Evolutionary conservation across 164 flowering plant species (phyloP).

Genomic region (Aristolochia fimbriata): DNA sequence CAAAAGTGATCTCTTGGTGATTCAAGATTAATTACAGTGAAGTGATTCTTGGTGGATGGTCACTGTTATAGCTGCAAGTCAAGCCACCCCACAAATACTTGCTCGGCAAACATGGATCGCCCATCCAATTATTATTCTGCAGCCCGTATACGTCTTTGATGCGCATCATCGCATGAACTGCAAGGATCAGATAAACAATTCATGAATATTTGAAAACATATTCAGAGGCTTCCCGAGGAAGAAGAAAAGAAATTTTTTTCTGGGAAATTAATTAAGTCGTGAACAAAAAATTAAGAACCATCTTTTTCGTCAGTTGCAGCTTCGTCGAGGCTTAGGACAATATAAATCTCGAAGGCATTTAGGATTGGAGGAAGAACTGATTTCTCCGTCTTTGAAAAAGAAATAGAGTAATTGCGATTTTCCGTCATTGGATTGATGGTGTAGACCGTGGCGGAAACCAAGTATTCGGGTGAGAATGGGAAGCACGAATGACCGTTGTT

Average conservation of each 20-base stretch:
- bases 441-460: background rate
- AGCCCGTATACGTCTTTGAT: background rate
- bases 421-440: background rate
- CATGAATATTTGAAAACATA: background rate
- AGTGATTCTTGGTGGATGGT: background rate
- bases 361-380: constrained; percentile 1
- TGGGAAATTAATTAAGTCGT: too few species aligned
- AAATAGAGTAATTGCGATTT: background rate
- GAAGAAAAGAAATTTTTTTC: background rate
- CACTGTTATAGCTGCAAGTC: background rate
- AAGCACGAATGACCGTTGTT: background rate
- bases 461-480: background rate
- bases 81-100: background rate
- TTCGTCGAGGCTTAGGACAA: background rate
- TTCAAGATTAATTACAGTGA: background rate
- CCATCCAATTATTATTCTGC: background rate
- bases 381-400: background rate
- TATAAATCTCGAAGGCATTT: constrained; percentile 1
- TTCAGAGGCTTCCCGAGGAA: background rate
- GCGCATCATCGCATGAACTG: background rate
- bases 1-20: too few species aligned
- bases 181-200: background rate
- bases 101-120: background rate
- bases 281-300: background rate
- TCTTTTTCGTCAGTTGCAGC: background rate